Conservation (phyloP, 768 basidiomycete species). For the Ramaria rubella region DNA sequence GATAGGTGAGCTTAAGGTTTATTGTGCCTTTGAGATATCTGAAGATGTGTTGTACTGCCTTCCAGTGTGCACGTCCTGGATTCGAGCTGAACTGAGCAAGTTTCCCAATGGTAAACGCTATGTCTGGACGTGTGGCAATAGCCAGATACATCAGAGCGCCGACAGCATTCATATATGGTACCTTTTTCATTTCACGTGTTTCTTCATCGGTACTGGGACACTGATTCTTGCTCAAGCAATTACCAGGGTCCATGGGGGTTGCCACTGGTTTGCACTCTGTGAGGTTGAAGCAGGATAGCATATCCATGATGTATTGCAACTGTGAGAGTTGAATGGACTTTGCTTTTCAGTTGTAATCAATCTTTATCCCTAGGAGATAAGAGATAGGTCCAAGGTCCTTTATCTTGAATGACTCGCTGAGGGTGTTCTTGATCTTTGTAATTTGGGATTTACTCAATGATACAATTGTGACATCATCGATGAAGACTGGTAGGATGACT, state of each 20-base stretch:
- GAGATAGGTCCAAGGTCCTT: conserved; percentile 24
- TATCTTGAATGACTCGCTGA: conserved; percentile 20
- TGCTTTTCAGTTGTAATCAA: conserved; percentile 11
- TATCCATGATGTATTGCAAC: conserved; percentile 14
- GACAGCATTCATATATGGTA: conserved; percentile 27
- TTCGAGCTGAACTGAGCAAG: conserved; percentile 27
- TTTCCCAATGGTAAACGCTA: conserved; percentile 25
- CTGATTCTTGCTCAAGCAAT: conserved; percentile 8
- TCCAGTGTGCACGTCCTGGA: conserved; percentile 31
- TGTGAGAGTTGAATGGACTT: conserved; percentile 13
- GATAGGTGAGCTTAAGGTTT: conserved; percentile 19
- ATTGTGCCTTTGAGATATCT: conserved; percentile 32
- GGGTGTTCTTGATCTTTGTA: conserved; percentile 19
- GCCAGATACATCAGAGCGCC: conserved; percentile 28
- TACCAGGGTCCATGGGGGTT: conserved; percentile 16
- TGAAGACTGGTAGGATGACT: conserved; percentile 26
- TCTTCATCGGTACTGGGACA: conserved; percentile 10
- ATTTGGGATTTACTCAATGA: conserved; percentile 15
- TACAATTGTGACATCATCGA: conserved; percentile 28
- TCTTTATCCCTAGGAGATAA: conserved; percentile 17
- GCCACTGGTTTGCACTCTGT: conserved; percentile 7
- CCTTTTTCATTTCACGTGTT: conserved; percentile 16
- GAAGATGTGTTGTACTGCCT: conserved; percentile 30
- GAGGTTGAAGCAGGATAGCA: conserved; percentile 13
- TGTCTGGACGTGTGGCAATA: conserved; percentile 30